Base-by-base conservation (phyloP, 192 early-diverging fungal genomes). In the Rhizoclosmatium sp. region DNA sequence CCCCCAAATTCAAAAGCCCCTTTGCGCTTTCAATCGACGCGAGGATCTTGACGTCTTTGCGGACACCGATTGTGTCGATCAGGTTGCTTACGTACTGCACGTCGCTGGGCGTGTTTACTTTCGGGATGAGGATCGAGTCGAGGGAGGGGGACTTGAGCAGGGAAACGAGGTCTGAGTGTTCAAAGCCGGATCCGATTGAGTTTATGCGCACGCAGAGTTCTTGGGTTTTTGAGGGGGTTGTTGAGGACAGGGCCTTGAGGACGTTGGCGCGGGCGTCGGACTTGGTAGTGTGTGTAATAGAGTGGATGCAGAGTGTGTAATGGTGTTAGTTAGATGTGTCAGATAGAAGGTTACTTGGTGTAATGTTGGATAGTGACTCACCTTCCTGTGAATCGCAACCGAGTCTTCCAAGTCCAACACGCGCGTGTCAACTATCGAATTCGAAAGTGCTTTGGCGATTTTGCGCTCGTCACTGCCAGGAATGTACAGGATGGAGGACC, bases 331-430 rank as follows among this genome's bases (percentile, higher is more conserved):
- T 2, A n/a, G 59, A 21, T 74, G 40, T 64, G 10, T 4, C 5
- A 65, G 42, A 64, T 19, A 4, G 14, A 12, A 65, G 40, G n/a
- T 76, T 54, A 21, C 42, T 71, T 0, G 7, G 49, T 40, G 41
- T 59, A 12, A 12, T 5, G 45, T 66, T 77, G 10, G 5, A 31
- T 31, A 31, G 31, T 23, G 16, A 19, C 14, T 44, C n/a, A 82
- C 92, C 80, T 98, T 98, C 69, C 92, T 90, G 82, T 92, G 94
- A 14, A 89, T 61, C 0, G 94, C 86, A 1, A 98, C 97, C 21
- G 94, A 92, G 82, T 98, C 97, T 75, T 98, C 97, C 2, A 98
- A 87, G 78, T 98, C 97, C 75, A 95, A 96, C 47, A 96, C 93
- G 23, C 97, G 82, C 78, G 92, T 93, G 83, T 98, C 97, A 2